Percentiles rank a stretch among this genome's conserved stretches.
These are phyloP conservation scores for Sarcocystis neurona DNA, from an alignment of 169 alveolate genomes.

Conservation along the genomic window DNA sequence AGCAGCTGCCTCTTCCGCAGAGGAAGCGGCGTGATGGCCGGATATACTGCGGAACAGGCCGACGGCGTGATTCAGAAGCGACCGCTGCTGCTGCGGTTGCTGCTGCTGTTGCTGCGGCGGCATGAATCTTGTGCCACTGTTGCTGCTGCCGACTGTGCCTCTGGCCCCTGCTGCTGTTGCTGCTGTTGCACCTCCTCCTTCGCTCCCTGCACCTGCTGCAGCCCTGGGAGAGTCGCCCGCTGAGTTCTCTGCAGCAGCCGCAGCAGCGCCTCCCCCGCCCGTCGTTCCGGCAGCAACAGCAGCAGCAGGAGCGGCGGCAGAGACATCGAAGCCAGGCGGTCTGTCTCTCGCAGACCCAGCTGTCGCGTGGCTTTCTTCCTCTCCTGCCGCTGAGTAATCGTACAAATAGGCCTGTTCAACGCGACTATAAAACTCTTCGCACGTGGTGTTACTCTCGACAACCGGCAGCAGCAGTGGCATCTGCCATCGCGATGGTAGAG, in stretches of 20 bases:
- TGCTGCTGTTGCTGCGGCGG: too few species aligned
- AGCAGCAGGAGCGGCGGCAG: background rate
- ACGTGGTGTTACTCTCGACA: background rate
- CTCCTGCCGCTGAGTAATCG: background rate
- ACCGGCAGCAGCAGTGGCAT: conserved; percentile 44
- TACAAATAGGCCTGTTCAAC: conserved; percentile 24
- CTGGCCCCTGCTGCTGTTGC: too few species aligned
- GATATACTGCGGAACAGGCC: conserved; percentile 17
- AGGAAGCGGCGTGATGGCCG: background rate
- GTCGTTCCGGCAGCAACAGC: background rate
- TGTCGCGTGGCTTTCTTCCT: background rate
- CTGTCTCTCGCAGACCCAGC: background rate
- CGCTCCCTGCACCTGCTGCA: background rate
- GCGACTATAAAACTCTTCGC: conserved; percentile 26
- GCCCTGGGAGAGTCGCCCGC: too few species aligned
- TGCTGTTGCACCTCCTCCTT: background rate
- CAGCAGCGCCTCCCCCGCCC: too few species aligned
- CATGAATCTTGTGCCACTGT: too few species aligned
- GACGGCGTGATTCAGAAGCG: conserved; percentile 34
- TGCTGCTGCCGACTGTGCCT: too few species aligned
- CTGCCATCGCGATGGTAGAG: too few species aligned
- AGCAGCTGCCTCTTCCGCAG: background rate
- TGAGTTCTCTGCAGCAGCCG: too few species aligned
- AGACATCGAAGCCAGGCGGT: background rate
- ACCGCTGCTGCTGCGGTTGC: conserved; percentile 9